These are phyloP conservation scores for Trapa incisa DNA, from an alignment of 345 rosid species.

Conservation along the genomic window DNA sequence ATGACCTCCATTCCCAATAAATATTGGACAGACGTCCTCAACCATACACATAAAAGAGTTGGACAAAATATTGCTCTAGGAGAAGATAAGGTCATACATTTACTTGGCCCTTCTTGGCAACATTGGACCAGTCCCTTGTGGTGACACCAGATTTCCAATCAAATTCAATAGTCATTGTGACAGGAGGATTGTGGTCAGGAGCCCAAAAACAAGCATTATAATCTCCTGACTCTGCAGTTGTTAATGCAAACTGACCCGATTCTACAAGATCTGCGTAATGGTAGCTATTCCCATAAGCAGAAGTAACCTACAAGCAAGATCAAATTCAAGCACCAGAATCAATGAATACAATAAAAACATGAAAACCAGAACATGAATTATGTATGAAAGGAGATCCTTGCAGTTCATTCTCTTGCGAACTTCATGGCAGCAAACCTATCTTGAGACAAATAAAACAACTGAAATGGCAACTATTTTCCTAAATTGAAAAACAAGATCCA, in stretches of 20 bases:
- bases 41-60: not conserved
- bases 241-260: slow-evolving; percentile 77
- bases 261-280: slow-evolving; percentile 59
- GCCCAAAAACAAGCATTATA: slow-evolving; percentile 74
- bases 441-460: too few relatives aligned
- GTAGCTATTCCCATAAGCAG: slow-evolving; percentile 58
- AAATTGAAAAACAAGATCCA: too few relatives aligned
- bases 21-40: not conserved
- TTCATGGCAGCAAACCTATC: too few relatives aligned
- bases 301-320: slow-evolving; percentile 46
- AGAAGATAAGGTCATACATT: slow-evolving; percentile 37
- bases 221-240: slow-evolving; percentile 74
- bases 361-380: not conserved
- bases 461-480: too few relatives aligned
- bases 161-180: slow-evolving; percentile 53
- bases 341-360: not conserved
- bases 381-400: not conserved
- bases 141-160: slow-evolving; percentile 84
- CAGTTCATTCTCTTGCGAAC: not conserved
- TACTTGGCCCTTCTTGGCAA: slow-evolving; percentile 87
- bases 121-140: slow-evolving; percentile 66
- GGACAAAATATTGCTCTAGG: not conserved
- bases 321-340: slow-evolving; percentile 1
- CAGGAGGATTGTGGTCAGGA: slow-evolving; percentile 44
- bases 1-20: not conserved